Evolutionary conservation across 2,329 filamentous ascomycete species (phyloP).

Genomic region (Ramularia endophylla): DNA sequence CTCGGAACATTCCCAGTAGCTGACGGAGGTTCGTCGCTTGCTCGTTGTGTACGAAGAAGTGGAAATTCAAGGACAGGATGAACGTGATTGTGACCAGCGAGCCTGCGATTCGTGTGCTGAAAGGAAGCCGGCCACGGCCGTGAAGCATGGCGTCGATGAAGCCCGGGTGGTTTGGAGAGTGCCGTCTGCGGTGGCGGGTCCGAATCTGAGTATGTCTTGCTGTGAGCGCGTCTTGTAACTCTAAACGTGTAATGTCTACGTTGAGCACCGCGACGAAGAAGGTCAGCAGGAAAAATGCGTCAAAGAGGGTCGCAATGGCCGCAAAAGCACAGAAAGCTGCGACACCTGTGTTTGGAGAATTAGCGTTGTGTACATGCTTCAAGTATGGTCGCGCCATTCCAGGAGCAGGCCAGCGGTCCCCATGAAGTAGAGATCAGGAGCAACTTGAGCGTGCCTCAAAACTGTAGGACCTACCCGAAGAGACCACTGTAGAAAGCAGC

Average conservation of each 20-base stretch:
- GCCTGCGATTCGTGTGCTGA: conserved; percentile 69
- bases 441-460: no score
- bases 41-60: conserved; percentile 62
- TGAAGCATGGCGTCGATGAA: conserved; percentile 60
- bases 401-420: no score
- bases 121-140: conserved; percentile 56
- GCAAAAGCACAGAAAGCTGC: conserved; percentile 72
- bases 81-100: conserved; percentile 68
- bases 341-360: no score
- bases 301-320: conserved; percentile 67
- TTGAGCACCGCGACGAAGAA: conserved; percentile 76
- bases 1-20: conserved; percentile 23
- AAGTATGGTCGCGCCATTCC: no score
- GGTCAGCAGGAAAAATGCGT: conserved; percentile 71
- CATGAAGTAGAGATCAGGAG: no score
- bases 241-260: conserved; percentile 69
- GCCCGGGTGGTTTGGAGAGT: conserved; percentile 35
- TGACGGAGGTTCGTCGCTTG: conserved; percentile 25
- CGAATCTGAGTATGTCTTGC: conserved; percentile 24
- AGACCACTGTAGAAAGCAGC: conserved; percentile 60
- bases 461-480: conserved; percentile 45
- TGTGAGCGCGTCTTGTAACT: conserved; percentile 66
- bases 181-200: conserved; percentile 15
- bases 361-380: no score
- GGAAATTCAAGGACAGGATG: conserved; percentile 67